Percentiles rank a stretch among this genome's conserved stretches.
Conservation (phyloP, 495 filamentous ascomycete species). For the Aspergillus baeticus region DNA sequence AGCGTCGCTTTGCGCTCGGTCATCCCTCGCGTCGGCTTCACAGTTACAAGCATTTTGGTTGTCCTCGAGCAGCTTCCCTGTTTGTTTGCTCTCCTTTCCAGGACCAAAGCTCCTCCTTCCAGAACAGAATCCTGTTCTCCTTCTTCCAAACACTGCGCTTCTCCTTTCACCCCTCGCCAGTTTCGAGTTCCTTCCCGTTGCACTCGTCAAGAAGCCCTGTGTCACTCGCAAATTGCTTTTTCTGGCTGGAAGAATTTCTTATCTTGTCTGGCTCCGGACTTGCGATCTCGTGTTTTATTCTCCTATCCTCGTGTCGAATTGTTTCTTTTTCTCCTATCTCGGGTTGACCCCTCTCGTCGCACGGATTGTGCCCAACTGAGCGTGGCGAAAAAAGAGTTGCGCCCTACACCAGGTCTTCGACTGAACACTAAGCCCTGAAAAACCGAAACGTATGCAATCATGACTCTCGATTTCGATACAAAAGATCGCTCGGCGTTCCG, state of each 20-base stretch:
- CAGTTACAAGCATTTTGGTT: not conserved
- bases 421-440: not conserved
- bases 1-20: not conserved
- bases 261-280: not conserved
- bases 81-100: not conserved
- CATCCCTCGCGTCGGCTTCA: not conserved
- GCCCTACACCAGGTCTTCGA: conserved; percentile 9
- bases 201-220: conserved; percentile 1
- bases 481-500: conserved; percentile 36
- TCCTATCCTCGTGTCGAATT: conserved; percentile 3
- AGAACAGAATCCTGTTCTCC: not conserved
- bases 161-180: not conserved
- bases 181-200: not conserved
- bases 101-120: not conserved
- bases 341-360: not conserved
- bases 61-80: not conserved
- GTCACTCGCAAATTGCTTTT: conserved; percentile 1
- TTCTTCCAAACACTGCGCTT: conserved; percentile 15
- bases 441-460: conserved; percentile 15
- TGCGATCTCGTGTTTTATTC: conserved; percentile 8
- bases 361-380: conserved; percentile 1
- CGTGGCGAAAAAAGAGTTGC: conserved; percentile 11
- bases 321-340: conserved; percentile 6
- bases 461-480: conserved; percentile 36
- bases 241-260: not conserved